A percentile compares a stretch with the other conserved stretches of the same genome.
Conservation (phyloP, 768 basidiomycete species). For the Calocera viscosa region DNA sequence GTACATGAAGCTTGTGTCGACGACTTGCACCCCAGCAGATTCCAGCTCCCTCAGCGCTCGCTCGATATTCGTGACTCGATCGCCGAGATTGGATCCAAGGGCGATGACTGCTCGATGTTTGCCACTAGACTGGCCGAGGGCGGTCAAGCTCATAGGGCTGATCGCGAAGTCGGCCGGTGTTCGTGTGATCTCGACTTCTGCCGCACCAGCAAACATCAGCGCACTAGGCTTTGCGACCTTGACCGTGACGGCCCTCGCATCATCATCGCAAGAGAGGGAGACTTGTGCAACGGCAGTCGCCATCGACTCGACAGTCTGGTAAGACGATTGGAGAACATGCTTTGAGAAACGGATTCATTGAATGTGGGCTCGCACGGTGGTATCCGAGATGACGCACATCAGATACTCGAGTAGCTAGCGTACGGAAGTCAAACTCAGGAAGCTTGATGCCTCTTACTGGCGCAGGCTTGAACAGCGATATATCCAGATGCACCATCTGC, state of each 20-base stretch:
- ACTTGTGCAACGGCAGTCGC: conserved; percentile 42
- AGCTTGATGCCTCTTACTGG: conserved; percentile 5
- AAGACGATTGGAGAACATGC: conserved; percentile 40
- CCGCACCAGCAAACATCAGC: conserved; percentile 49
- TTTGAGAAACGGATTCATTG: conserved; percentile 22
- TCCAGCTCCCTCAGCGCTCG: conserved; percentile 62
- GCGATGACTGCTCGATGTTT: conserved; percentile 50
- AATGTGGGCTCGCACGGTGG: background rate
- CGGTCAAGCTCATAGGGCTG: background rate
- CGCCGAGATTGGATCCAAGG: conserved; percentile 82
- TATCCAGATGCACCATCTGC: conserved; percentile 46
- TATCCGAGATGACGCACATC: conserved; percentile 25
- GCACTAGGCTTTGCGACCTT: conserved; percentile 62
- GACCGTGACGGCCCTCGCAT: conserved; percentile 33
- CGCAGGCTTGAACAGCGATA: conserved; percentile 29
- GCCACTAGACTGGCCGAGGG: background rate
- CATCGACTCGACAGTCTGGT: conserved; percentile 59
- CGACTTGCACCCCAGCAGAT: conserved; percentile 35
- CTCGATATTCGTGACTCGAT: conserved; percentile 72
- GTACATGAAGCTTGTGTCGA: conserved; percentile 81
- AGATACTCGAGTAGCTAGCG: conserved; percentile 29
- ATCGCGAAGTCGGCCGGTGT: conserved; percentile 17
- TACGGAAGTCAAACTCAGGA: conserved; percentile 31
- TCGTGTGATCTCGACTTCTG: conserved; percentile 51
- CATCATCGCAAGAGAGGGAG: conserved; percentile 24